phyloP scores from a whole-genome alignment of 768 basidiomycete species.

The Gloeostereum incarnatum region DNA sequence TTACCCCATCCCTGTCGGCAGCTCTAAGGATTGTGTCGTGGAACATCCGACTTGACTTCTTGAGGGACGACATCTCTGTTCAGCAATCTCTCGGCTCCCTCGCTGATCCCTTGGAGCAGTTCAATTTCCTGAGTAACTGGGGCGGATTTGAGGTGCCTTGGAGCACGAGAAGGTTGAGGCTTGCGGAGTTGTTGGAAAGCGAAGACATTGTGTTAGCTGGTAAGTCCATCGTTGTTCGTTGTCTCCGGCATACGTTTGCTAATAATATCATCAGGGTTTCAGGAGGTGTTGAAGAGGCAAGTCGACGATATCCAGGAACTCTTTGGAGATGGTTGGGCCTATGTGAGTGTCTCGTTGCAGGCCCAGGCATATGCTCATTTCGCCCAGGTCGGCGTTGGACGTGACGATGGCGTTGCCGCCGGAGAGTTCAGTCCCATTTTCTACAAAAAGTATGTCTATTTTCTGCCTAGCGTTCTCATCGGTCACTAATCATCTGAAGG shows the following conservation, averaged over 20 bases:
- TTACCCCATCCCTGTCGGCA: too few relatives aligned
- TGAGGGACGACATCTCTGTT: conserved; percentile 42
- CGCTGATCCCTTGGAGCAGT: conserved; percentile 28
- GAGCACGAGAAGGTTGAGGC: conserved; percentile 39
- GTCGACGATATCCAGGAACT: conserved; percentile 45
- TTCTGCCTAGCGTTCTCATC: conserved; percentile 1
- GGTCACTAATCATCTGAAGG: conserved; percentile 11
- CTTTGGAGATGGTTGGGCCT: conserved; percentile 44
- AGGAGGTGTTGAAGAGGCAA: conserved; percentile 47
- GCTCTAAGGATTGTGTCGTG: conserved; percentile 36
- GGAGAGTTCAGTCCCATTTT: conserved; percentile 62
- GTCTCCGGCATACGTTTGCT: conserved; percentile 1
- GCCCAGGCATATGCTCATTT: too few relatives aligned
- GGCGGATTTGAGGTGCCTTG: conserved; percentile 48
- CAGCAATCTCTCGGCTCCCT: conserved; percentile 33
- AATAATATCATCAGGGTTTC: conserved; percentile 30
- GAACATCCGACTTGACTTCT: conserved; percentile 46
- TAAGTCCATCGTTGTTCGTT: conserved; percentile 11
- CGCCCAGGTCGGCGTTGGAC: conserved; percentile 45
- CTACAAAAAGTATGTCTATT: conserved; percentile 31
- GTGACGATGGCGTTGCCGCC: conserved; percentile 44
- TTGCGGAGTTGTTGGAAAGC: conserved; percentile 34
- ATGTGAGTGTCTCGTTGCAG: conserved; percentile 27
- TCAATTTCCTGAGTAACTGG: conserved; percentile 18
- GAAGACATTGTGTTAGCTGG: conserved; percentile 31